Conservation (phyloP, 495 filamentous ascomycete genomes). For the Talaromyces liani region DNA sequence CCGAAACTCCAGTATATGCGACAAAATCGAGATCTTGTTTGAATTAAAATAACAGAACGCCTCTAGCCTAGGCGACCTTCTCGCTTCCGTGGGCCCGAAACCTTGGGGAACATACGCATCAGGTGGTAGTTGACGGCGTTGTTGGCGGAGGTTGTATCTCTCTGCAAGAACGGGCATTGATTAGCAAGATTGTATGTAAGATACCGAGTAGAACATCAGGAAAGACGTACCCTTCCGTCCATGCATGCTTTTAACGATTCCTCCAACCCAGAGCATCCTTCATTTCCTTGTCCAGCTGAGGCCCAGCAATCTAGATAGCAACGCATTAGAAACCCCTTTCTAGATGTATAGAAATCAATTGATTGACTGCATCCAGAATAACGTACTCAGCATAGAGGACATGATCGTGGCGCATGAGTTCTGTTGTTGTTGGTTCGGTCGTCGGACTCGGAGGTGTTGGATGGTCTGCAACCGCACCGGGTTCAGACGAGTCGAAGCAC, state of each 20-base stretch:
- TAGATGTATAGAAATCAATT: neutral
- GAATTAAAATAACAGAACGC: neutral
- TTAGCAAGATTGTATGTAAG: neutral
- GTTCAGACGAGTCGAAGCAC: conserved; percentile 37
- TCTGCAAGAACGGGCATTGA: conserved; percentile 29
- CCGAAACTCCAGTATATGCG: conserved; percentile 8
- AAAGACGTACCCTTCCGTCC: conserved; percentile 63
- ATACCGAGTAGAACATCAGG: neutral
- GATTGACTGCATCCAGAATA: neutral
- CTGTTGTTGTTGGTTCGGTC: conserved; percentile 64
- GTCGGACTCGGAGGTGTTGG: conserved; percentile 71
- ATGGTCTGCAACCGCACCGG: conserved; percentile 84
- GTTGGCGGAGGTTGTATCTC: conserved; percentile 55
- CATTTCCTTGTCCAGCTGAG: conserved; percentile 64
- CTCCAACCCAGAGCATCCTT: conserved; percentile 76
- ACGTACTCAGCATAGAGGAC: conserved; percentile 83
- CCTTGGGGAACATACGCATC: conserved; percentile 73
- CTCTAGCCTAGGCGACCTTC: conserved; percentile 38
- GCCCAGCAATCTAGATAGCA: conserved; percentile 78
- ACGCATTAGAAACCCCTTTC: conserved; percentile 5
- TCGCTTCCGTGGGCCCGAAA: conserved; percentile 66
- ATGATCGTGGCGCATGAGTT: conserved; percentile 82
- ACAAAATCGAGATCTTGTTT: neutral
- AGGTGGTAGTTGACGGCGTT: conserved; percentile 96
- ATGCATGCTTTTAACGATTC: conserved; percentile 82